phyloP scores from a whole-genome alignment of 768 basidiomycete species.

The Mycena rebaudengoi region DNA sequence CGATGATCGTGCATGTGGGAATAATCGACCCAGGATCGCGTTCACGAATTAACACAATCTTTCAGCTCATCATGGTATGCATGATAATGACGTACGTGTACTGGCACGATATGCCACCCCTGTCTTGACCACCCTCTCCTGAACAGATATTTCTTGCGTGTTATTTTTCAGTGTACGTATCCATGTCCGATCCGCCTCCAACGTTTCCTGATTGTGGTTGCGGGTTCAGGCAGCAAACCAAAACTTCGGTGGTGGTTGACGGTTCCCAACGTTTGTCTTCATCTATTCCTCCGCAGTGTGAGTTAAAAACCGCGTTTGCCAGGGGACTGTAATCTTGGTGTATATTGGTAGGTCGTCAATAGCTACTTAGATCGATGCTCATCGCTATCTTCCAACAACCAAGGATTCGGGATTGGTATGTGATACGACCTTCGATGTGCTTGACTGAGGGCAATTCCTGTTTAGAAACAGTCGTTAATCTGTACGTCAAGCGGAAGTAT shows the following conservation, averaged over 20 bases:
- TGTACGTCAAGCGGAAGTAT: not conserved
- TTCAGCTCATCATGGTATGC: not conserved
- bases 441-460: not conserved
- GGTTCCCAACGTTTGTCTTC: conserved; percentile 1
- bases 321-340: not conserved
- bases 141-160: conserved; percentile 4
- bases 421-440: not conserved
- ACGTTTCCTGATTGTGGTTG: not conserved
- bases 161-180: conserved; percentile 4
- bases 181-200: not conserved
- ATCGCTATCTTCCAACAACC: not conserved
- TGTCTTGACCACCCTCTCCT: not conserved
- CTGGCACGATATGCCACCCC: not conserved
- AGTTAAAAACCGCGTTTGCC: not conserved
- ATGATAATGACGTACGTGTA: not conserved
- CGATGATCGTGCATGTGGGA: conserved; percentile 6
- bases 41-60: not conserved
- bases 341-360: not conserved
- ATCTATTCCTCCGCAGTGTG: not conserved
- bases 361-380: not conserved
- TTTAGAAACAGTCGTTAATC: not conserved
- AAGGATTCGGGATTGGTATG: conserved; percentile 4
- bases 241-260: conserved; percentile 4
- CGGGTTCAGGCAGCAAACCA: not conserved
- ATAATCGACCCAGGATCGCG: not conserved